Evolutionary conservation across 129 eudicot species (phyloP).

Genomic region (carrot (Daucus carota)): DNA sequence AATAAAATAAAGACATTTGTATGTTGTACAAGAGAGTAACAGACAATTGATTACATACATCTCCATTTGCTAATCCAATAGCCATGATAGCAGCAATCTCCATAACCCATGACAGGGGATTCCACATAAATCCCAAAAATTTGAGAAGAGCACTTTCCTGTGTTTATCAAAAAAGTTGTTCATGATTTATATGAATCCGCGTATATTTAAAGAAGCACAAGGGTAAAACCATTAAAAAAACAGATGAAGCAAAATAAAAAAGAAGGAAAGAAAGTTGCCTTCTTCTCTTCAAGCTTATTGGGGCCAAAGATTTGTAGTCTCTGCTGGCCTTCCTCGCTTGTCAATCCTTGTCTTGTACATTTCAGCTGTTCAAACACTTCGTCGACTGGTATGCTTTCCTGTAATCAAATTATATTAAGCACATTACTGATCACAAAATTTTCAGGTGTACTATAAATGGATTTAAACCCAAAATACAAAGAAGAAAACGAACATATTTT

Average conservation of each 20-base stretch:
- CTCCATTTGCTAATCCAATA: constrained; percentile 80
- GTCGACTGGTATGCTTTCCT: constrained; percentile 69
- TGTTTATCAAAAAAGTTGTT: neutral
- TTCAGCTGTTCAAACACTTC: constrained; percentile 59
- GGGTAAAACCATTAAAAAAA: too few relatives aligned
- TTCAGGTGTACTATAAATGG: neutral
- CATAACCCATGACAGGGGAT: constrained; percentile 94
- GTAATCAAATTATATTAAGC: neutral
- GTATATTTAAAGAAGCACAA: too few relatives aligned
- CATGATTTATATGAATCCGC: too few relatives aligned
- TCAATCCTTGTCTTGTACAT: constrained; percentile 56
- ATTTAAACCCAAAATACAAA: neutral
- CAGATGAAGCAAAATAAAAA: neutral
- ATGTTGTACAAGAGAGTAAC: neutral
- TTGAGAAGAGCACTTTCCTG: constrained; percentile 66
- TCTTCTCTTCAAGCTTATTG: constrained; percentile 83
- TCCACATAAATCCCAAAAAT: constrained; percentile 90
- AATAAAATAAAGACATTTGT: neutral
- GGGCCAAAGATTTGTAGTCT: constrained; percentile 71
- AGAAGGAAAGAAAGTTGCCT: constrained; percentile 20
- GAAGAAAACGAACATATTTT: neutral
- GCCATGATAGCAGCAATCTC: constrained; percentile 87
- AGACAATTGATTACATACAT: constrained; percentile 29
- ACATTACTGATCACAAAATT: neutral
- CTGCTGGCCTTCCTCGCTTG: constrained; percentile 44